Evolutionary conservation across 768 basidiomycete genomes (phyloP), one percentile per base, ranked within the genome.

Genomic region (Boletus sp.): DNA sequence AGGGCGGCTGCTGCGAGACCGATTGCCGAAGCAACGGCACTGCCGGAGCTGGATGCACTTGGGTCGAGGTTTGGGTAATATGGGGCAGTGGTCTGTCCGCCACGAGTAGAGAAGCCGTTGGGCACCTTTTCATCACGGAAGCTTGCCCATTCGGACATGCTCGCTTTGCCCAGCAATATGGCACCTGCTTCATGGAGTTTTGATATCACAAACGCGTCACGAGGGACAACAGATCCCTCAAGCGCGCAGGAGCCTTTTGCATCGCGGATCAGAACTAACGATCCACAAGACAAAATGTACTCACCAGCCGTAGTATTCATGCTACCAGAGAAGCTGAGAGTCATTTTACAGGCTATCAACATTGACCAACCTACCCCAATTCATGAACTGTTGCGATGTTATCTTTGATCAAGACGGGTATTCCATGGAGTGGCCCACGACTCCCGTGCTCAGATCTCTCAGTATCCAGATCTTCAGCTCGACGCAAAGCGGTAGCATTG

Each of bases 331-430:
- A n/a, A n/a, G 23, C 32, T 32, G 5, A 52, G 32, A 23, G 15
- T 47, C 34, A 37, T 33, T 43, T 23, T 17, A 29, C 25, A 50
- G 40, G 30, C 8, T 23, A 27, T 47, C 27, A 17, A 44, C 30
- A 14, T 33, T 32, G 40, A 39, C 19, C 8, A 7, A 29, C 61
- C 54, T 47, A 71, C 64, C 70, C 67, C n/a, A 68, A 56, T 30
- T 58, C 51, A 53, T 58, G 47, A 15, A 48, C 32, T 4, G 74
- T 75, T 4, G 70, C 73, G 21, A 74, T 72, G 49, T 75, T 74
- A 41, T 74, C 83, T 68, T 85, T 84, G 37, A 85, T 61, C 19
- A 85, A 60, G 29, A 84, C 66, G 1, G 83, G 84, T 50, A 84
- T 83, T 0, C 83, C 84, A 63, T 84, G 83, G 42, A 85, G 60